Evolutionary conservation across 2,329 filamentous ascomycete genomes (phyloP), one percentile per base, ranked within the genome.

Genomic region (Rhexocercosporidium sp.): DNA sequence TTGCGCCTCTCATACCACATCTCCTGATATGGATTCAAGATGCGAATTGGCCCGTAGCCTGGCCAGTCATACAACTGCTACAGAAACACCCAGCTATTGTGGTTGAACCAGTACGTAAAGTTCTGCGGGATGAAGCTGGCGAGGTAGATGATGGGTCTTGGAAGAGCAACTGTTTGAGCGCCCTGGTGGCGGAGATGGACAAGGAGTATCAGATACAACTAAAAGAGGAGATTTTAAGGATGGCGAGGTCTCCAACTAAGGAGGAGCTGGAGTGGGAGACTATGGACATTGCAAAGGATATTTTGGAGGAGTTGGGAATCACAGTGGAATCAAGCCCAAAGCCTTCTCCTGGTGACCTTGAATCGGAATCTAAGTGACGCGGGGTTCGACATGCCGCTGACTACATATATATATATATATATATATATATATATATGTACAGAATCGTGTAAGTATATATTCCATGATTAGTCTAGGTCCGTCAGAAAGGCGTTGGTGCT

Each of bases 171-270:
- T 64, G 61, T 22, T 20, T 67, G 46, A 31, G 37, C 16, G 37
- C 25, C 44, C 41, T 64, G 16, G 53, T 64, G 37, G 25, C 14
- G 11, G 29, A 59, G n/a, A 64, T 64, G 62, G 41, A 29, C 8
- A 60, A 1, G 16, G 60, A 81, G 72, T 79, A 79, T 69, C 84
- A 86, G 68, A 80, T 41, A 7, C 3, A 27, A 7, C 47, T 67
- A 27, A 77, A 59, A 78, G 79, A 41, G 78, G 76, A 11, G 77
- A 83, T 37, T 88, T 85, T 86, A 0, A 88, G 90, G 65, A 89
- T 90, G 69, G 82, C 84, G 0, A 90, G 88, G 66, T 88, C 90
- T 77, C 83, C 83, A 0, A 80, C 85, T 1, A 88, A 88, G 0
- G 83, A 83, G 3, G 88, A 91, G 73, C 90, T 90, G 71, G 82